Percentiles rank a stretch among this genome's conserved stretches.
Evolutionary conservation across 345 rosid species (phyloP).

Genomic region (Eucalyptus pauciflora): DNA sequence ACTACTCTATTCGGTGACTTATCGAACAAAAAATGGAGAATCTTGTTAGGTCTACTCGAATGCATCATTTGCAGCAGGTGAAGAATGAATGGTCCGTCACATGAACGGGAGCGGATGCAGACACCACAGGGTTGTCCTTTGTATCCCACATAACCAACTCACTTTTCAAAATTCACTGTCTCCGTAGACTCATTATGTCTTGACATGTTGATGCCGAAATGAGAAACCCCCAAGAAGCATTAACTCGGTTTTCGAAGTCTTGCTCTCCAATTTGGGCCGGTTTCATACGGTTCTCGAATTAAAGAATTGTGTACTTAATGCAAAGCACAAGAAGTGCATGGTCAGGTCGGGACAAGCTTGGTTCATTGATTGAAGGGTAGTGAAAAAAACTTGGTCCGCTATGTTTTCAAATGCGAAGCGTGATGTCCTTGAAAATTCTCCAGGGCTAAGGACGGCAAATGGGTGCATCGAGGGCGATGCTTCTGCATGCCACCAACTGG

Average conservation of each 20-base stretch:
- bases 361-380: background rate
- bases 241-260: background rate
- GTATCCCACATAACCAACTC: background rate
- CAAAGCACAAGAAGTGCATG: background rate
- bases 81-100: too few species aligned
- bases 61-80: too few species aligned
- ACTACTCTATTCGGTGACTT: too few species aligned
- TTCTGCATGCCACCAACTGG: background rate
- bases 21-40: too few species aligned
- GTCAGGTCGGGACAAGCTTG: background rate
- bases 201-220: background rate
- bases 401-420: background rate
- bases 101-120: background rate
- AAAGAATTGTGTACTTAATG: background rate
- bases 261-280: background rate
- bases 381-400: background rate
- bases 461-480: background rate
- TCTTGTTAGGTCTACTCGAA: too few species aligned
- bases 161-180: background rate
- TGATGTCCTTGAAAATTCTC: background rate
- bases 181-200: background rate
- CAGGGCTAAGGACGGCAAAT: background rate
- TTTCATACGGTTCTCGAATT: background rate
- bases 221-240: background rate
- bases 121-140: background rate